phyloP scores from a whole-genome alignment of 768 basidiomycete species.

The Boletales sp. region DNA sequence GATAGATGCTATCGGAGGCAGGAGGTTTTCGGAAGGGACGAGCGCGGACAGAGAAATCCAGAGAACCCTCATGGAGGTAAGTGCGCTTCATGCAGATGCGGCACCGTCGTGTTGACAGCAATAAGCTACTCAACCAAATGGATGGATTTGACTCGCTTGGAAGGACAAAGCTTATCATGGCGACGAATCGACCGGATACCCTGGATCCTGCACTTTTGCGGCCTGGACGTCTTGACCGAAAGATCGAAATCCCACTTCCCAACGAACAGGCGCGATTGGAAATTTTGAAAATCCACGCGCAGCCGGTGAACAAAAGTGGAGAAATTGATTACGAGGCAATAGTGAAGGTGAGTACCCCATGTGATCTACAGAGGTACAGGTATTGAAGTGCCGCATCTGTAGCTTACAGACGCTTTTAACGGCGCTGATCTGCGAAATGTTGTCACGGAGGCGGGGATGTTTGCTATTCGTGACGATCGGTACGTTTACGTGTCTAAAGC shows the following conservation, averaged over 20 bases:
- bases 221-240: constrained; percentile 93
- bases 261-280: constrained; percentile 96
- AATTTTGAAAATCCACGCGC: constrained; percentile 96
- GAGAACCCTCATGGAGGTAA: constrained; percentile 93
- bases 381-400: constrained; percentile 4
- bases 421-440: constrained; percentile 96
- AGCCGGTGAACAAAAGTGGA: constrained; percentile 89
- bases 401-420: constrained; percentile 91
- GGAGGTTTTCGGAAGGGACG: constrained; percentile 90
- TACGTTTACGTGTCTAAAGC: constrained; percentile 28
- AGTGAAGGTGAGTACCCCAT: constrained; percentile 64
- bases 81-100: constrained; percentile 6
- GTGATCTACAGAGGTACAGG: not conserved
- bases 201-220: constrained; percentile 95
- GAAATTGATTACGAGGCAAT: constrained; percentile 98
- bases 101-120: not conserved
- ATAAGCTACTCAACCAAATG: constrained; percentile 95
- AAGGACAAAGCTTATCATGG: constrained; percentile 96
- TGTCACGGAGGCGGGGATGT: constrained; percentile 96
- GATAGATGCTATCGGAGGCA: constrained; percentile 96
- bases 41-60: constrained; percentile 99
- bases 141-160: constrained; percentile 99
- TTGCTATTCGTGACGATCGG: constrained; percentile 96
- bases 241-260: constrained; percentile 96
- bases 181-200: constrained; percentile 98